phyloP scores from a whole-genome alignment of 2,329 filamentous ascomycete genomes.

The Cucurbitaria berberidis region DNA sequence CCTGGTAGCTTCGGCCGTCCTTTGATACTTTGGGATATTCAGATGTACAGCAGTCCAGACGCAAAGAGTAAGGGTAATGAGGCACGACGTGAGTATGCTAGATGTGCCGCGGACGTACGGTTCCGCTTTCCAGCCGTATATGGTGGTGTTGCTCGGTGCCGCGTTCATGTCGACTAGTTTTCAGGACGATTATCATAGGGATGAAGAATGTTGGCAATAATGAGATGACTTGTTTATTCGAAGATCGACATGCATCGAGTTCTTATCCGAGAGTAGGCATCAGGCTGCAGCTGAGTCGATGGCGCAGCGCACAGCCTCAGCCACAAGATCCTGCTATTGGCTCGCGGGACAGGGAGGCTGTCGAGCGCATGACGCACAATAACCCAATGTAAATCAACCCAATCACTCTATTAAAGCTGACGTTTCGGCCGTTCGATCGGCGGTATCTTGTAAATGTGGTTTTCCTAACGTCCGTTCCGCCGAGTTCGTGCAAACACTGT shows the following conservation, averaged over 20 bases:
- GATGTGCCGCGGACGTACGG: neutral
- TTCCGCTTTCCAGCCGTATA: neutral
- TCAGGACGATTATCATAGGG: neutral
- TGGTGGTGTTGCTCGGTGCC: neutral
- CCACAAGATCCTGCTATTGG: neutral
- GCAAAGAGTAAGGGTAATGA: constrained; percentile 23
- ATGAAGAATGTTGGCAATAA: neutral
- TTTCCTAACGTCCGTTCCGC: neutral
- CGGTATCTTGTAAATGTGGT: neutral
- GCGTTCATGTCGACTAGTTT: neutral
- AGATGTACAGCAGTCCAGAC: constrained; percentile 25
- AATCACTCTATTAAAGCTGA: neutral
- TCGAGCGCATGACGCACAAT: neutral
- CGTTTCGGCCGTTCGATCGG: neutral
- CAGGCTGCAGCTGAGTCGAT: neutral
- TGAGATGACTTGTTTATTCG: neutral
- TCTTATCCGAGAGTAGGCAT: neutral
- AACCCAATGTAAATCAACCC: neutral
- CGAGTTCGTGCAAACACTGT: too few species aligned
- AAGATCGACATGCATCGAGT: neutral
- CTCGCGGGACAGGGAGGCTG: too few species aligned
- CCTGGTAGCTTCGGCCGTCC: neutral
- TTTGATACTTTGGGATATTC: constrained; percentile 14
- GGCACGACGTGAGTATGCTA: constrained; percentile 7
- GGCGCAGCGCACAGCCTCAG: neutral